Base-by-base conservation (phyloP, 306 rosid genomes). In the Prunus mongolica region DNA sequence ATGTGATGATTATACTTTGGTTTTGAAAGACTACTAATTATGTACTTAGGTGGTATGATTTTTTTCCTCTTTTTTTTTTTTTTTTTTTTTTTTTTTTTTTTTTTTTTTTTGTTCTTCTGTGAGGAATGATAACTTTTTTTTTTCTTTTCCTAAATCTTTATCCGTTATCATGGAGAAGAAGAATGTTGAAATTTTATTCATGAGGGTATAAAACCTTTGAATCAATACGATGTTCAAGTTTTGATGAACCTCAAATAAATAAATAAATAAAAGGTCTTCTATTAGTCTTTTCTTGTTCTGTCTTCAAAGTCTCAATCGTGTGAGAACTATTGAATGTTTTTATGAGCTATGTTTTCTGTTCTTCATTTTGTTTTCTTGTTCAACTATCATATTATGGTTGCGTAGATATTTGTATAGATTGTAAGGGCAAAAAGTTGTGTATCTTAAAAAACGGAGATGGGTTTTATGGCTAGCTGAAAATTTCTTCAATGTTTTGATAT, bases 401-500 rank as follows among this genome's bases (percentile, higher is more conserved):
- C 34, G n/a, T 20, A 38, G 2, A 41, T 32, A 34, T 34, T 5
- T 11, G 19, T 78, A 66, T 71, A 52, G 22, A 27, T 18, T 44
- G 15, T 72, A 16, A 10, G 12, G 3, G 28, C 27, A 51, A 41
- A 34, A 38, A 65, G 18, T 46, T 66, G 51, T 47, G 34, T 28
- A 55, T 27, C 62, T 56, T 56, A 0, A 19, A 15, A 51, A 51
- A 64, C 34, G 6, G 18, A 55, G 8, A 27, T 10, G 11, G 54
- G 34, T 12, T 52, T 63, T 28, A 24, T 6, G 27, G 55, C 47
- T 45, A 7, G 55, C 22, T 49, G 27, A 75, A 2, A 24, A 9
- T 49, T 73, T 55, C 24, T 51, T 28, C 58, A 24, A 18, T 76
- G 56, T 60, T 71, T 72, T 76, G 51, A 58, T 51, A 20, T 69